These are phyloP conservation scores for Ceratobasidium sp. DNA, from an alignment of 1,284 basidiomycete genomes.

Conservation along the genomic window DNA sequence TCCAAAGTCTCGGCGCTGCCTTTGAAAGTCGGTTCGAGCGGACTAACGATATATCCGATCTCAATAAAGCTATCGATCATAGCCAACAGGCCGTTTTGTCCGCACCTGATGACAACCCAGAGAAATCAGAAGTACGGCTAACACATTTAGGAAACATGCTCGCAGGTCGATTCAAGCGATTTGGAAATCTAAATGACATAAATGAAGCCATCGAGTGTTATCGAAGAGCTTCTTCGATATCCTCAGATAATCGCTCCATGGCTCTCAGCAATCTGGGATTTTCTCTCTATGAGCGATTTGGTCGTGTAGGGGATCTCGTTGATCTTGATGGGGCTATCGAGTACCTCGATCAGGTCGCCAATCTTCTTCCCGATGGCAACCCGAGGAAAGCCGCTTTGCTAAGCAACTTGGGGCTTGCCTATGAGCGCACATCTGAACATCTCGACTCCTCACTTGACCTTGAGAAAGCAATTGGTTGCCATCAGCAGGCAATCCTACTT, in stretches of 20 bases:
- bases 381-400: not conserved
- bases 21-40: not conserved
- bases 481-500: not conserved
- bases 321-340: not conserved
- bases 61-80: not conserved
- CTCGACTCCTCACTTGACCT: not conserved
- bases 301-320: not conserved
- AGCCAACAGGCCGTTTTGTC: not conserved
- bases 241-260: too few species aligned
- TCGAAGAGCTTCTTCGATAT: too few species aligned
- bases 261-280: not conserved
- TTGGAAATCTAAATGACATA: too few species aligned
- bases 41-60: not conserved
- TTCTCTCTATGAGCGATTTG: not conserved
- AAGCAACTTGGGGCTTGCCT: too few species aligned
- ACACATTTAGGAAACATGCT: too few species aligned
- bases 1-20: not conserved
- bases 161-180: too few species aligned
- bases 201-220: too few species aligned
- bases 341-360: not conserved
- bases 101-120: not conserved
- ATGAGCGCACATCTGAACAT: not conserved
- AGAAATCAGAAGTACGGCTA: not conserved
- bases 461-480: not conserved
- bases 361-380: not conserved